phyloP scores from a whole-genome alignment of 2,329 filamentous ascomycete genomes.

The Coniella lustricola region DNA sequence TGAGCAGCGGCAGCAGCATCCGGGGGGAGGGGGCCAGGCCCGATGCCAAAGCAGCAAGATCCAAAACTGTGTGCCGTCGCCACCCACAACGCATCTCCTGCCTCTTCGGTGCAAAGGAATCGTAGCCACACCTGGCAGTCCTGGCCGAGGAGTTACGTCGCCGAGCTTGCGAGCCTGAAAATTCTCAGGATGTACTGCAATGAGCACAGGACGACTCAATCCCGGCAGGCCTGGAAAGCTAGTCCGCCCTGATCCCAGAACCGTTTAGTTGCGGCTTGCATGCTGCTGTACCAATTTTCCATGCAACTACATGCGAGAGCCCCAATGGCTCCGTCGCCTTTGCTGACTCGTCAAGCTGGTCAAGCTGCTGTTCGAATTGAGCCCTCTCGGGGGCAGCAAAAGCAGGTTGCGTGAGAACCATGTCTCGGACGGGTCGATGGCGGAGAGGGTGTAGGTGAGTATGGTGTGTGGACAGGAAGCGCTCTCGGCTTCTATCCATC shows the following conservation, averaged over 20 bases:
- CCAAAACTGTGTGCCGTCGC: background rate
- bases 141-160: background rate
- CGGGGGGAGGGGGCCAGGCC: too few relatives aligned
- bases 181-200: too few relatives aligned
- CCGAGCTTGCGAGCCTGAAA: too few relatives aligned
- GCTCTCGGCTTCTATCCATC: background rate
- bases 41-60: background rate
- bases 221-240: background rate
- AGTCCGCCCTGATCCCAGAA: background rate
- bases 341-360: too few relatives aligned
- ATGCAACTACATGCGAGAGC: slow-evolving; percentile 1
- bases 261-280: slow-evolving; percentile 7
- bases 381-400: too few relatives aligned
- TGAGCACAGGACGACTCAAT: too few relatives aligned
- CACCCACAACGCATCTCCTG: background rate
- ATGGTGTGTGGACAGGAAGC: background rate
- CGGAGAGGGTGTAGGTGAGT: too few relatives aligned
- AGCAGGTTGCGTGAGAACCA: too few relatives aligned
- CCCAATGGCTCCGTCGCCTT: background rate
- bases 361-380: too few relatives aligned
- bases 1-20: too few relatives aligned
- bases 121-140: too few relatives aligned
- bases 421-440: too few relatives aligned
- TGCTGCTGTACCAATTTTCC: slow-evolving; percentile 9
- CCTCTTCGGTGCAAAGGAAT: background rate